Conservation (phyloP, 257 asterid genomes). For the Solanum virginianum region DNA sequence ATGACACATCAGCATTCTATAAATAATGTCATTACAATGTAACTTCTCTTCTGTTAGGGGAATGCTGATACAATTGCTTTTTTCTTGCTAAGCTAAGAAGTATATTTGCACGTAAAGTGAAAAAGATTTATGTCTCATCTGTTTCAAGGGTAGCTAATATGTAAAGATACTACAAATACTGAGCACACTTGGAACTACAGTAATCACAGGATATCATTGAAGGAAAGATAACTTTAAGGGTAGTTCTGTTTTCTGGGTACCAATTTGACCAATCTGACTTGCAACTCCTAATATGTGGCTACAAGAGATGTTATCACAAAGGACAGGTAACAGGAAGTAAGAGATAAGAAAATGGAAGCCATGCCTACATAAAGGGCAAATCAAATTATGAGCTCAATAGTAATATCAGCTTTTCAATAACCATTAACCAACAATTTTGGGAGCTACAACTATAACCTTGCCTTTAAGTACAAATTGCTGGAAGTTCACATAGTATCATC, state of each 20-base stretch:
- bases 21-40: background rate
- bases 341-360: background rate
- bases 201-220: background rate
- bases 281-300: background rate
- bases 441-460: background rate
- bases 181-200: background rate
- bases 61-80: background rate
- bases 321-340: background rate
- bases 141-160: background rate
- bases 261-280: background rate
- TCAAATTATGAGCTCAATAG: background rate
- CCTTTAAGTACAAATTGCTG: background rate
- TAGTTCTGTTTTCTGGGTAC: background rate
- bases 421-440: background rate
- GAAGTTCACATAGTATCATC: background rate
- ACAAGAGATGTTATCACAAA: background rate
- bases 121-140: background rate
- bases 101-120: background rate
- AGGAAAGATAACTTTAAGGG: background rate
- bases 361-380: background rate
- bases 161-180: background rate
- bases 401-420: background rate
- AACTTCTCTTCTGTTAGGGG: background rate
- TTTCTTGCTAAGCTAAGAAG: background rate
- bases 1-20: background rate